Evolutionary conservation across 225 moss, liverwort and hornwort species (phyloP), one percentile per base, ranked within the genome.

Genomic region (Asterella californica): DNA sequence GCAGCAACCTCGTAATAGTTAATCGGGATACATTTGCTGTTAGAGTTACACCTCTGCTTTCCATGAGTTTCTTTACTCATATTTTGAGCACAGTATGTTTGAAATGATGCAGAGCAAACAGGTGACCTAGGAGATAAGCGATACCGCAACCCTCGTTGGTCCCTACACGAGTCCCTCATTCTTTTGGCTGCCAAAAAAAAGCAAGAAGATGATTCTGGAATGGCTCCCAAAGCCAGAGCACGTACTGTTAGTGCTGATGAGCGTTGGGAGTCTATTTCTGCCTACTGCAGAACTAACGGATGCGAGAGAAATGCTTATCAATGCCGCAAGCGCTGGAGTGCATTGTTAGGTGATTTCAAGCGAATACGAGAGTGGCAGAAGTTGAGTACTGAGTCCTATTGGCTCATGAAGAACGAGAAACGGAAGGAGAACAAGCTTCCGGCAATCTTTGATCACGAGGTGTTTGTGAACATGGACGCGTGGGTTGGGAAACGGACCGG

Each of bases 301-400:
- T 83, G 81, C 70, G 83, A 86, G 81, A 83, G 86, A 77, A 83
- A 86, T 73, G 81, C 86, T 34, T 83, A 86, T 75, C 86, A 83
- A 79, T 86, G 86, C 83, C 83, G 86, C 79, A 86, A 86, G 78
- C 86, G 86, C 19, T 86, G 86, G 86, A 86, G 86, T 79, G 83
- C 83, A 54, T 79, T 86, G 77, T 74, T 81, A 38, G 83, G 86
- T 46, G 86, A 86, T 71, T 86, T 81, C 80, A 86, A 86, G 81
- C 83, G 83, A 36, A 83, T 86, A 64, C 53, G 81, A 65, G 86
- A 83, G 21, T 86, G 86, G 86, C 86, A 86, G 79, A 86, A 76
- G 46, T 30, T 59, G 70, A 83, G 79, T 60, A 45, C 59, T 76
- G 86, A 86, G 79, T 76, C 81, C 24, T 86, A 86, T 63, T 86